Base-by-base conservation (phyloP, 352 stramenopile genomes). In the Globisporangium apiculatum region DNA sequence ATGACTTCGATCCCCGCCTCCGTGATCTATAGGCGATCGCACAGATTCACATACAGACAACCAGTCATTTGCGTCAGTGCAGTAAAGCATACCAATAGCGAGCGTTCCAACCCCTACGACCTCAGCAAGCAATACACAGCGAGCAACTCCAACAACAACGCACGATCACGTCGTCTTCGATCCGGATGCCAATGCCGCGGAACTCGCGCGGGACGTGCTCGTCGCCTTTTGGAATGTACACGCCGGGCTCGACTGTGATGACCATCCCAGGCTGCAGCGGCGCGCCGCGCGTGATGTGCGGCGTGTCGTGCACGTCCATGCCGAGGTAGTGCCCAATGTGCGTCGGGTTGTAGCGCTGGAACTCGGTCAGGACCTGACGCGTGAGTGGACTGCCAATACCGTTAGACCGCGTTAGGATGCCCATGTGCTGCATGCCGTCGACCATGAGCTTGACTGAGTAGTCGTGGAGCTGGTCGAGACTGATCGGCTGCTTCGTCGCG, bases 91-190 rank as follows among this genome's bases (percentile, higher is more conserved):
- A 31, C 24, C 38, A 10, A 5, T 15, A 40, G 58, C 10, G 55
- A 35, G 57, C 24, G 10, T 15, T 5, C 38, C 31, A 14, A 14
- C 8, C 37, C 37, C n/a, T 17, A 17, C 11, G 14, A 43, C 24
- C 5, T 38, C 14, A 7, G 37, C 11, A 6, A 17, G 5, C 50
- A 11, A 37, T 7, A 17, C 10, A 46, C 42, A 53, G 10, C 18
- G 8, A 31, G 24, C 24, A 31, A 31, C 24, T 31, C 24, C 24
- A 3, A 31, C 24, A 31, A 31, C 7, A 51, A 72, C 80, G 48
- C 72, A 94, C 83, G 54, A 91, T 74, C 57, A 94, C 75, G 53
- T 94, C 83, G 62, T 94, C 83, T 70, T 94, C 83, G 52, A 94
- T 94, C 40, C 83, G 83, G 61, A 94, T 89, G 47, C 83, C 83